phyloP scores from a whole-genome alignment of 768 basidiomycete species.

The Tricholoma flavovirens region DNA sequence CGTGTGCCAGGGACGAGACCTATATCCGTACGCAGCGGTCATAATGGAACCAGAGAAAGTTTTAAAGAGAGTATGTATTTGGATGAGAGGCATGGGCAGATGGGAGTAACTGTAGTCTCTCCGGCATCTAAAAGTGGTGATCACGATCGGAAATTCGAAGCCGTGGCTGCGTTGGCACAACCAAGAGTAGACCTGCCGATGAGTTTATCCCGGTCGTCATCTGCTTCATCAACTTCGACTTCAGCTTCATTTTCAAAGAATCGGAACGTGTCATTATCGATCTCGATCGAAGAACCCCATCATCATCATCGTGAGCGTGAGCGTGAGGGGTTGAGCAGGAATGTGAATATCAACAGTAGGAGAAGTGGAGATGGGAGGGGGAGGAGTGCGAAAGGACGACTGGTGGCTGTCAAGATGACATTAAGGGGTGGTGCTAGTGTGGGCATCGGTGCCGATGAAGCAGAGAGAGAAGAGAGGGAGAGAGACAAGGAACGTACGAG shows the following conservation, averaged over 20 bases:
- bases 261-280: neutral
- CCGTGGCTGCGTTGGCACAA: neutral
- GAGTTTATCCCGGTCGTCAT: conserved; percentile 14
- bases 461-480: conserved; percentile 31
- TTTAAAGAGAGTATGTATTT: neutral
- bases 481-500: conserved; percentile 63
- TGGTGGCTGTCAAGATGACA: conserved; percentile 47
- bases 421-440: conserved; percentile 31
- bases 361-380: neutral
- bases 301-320: neutral
- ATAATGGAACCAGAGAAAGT: neutral
- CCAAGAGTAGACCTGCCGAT: neutral
- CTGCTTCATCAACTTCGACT: conserved; percentile 3
- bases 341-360: neutral
- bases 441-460: conserved; percentile 12
- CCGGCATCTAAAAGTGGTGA: neutral
- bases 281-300: conserved; percentile 8
- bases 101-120: neutral
- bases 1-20: neutral
- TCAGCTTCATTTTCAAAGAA: neutral
- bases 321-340: neutral
- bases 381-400: conserved; percentile 6
- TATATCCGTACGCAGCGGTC: neutral
- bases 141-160: neutral
- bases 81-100: neutral